Evolutionary conservation across 2,329 filamentous ascomycete species (phyloP).

Genomic region (Trichophyton simii): DNA sequence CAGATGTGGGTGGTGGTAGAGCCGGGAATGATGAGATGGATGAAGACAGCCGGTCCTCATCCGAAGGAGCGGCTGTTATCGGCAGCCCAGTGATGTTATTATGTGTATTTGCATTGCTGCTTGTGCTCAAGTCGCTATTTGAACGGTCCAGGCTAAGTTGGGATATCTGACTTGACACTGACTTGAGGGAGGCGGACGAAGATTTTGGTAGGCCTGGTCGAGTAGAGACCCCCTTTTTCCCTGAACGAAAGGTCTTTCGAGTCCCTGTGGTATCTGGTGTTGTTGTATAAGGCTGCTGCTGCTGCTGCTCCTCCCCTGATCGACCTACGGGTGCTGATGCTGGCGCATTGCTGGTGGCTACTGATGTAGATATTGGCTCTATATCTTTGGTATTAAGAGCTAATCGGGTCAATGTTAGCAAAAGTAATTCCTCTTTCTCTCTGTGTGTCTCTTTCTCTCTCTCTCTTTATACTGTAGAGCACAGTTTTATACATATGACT

Average conservation of each 20-base stretch:
- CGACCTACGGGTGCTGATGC: background rate
- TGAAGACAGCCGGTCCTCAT: background rate
- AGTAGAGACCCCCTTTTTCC: slow-evolving; percentile 15
- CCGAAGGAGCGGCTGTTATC: background rate
- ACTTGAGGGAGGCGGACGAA: slow-evolving; percentile 15
- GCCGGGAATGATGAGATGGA: background rate
- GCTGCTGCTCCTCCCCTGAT: background rate
- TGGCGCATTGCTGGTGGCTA: background rate
- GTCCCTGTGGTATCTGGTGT: background rate
- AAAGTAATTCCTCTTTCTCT: background rate
- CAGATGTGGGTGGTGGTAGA: background rate
- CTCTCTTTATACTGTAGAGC: background rate
- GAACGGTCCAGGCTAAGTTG: slow-evolving; percentile 12
- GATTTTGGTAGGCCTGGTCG: slow-evolving; percentile 11
- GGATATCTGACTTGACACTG: slow-evolving; percentile 15
- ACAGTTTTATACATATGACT: background rate
- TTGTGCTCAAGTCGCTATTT: slow-evolving; percentile 1
- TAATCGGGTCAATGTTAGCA: background rate
- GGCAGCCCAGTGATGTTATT: background rate
- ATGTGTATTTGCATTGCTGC: background rate
- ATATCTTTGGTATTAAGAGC: background rate
- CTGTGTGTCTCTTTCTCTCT: background rate
- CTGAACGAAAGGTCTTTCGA: background rate
- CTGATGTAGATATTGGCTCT: background rate
- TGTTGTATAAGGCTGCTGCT: background rate